Base-by-base conservation (phyloP, 495 filamentous ascomycete genomes). In the Xylaria castorea region DNA sequence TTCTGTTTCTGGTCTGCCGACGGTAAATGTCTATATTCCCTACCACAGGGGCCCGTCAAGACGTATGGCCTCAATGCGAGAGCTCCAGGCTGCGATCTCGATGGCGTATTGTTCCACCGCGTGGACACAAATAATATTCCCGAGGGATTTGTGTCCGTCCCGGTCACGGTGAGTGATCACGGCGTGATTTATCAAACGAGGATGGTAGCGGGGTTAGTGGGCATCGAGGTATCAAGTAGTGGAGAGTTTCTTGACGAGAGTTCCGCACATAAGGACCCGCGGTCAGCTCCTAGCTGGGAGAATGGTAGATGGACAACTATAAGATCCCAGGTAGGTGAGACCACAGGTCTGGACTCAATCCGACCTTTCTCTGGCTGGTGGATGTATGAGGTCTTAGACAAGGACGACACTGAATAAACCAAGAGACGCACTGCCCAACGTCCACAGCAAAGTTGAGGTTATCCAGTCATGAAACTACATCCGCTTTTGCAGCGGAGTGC, bases 1-100 rank as follows among this genome's bases (percentile, higher is more conserved):
- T 61, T 61, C 20, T 61, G 57, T 25, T 61, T 61, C 57, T 61
- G 57, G 57, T 20, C 27, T 14, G 30, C 57, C 30, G 57, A 61
- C 14, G 57, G 57, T 14, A 32, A 61, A 38, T 48, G 44, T 16
- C 44, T 48, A 48, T 48, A 48, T 48, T 42, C 38, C 1, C 18
- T 16, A n/a, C 44, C 44, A n/a, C 44, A 48, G 44, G 44, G 18
- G 18, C 44, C 44, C 18, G 44, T 46, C 12, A 5, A 18, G 14
- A 46, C 44, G 14, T 12, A 5, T 3, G 5, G 44, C 1, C 5
- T 46, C 44, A 12, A 12, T 20, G 18, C 2, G 18, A 46, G 5
- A 20, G 18, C 18, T 7, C 44, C 44, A 16, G 44, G 44, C 18
- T 48, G 44, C 44, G 5, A 48, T 48, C 44, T 48, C 5, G 18